These are phyloP conservation scores for Priceomyces carsonii DNA, from an alignment of 805 yeast genomes.

Conservation along the genomic window DNA sequence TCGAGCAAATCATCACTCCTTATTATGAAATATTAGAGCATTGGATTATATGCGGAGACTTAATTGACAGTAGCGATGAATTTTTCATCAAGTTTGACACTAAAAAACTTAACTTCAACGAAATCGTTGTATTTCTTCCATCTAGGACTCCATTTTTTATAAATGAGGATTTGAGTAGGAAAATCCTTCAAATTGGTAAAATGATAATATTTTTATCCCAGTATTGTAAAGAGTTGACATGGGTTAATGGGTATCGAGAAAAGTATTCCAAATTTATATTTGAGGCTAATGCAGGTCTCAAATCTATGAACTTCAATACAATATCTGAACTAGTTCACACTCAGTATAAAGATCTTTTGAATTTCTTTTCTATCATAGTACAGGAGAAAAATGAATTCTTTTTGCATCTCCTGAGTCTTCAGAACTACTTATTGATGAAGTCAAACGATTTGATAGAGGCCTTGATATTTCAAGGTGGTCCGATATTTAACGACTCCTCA, in stretches of 20 bases:
- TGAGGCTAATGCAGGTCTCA: slow-evolving; percentile 32
- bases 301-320: slow-evolving; percentile 32
- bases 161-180: slow-evolving; percentile 34
- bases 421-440: slow-evolving; percentile 66
- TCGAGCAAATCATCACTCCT: slow-evolving; percentile 51
- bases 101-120: slow-evolving; percentile 29
- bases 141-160: slow-evolving; percentile 51
- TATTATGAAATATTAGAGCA: slow-evolving; percentile 57
- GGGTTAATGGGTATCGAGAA: slow-evolving; percentile 51
- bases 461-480: slow-evolving; percentile 55
- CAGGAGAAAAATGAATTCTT: slow-evolving; percentile 49
- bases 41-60: slow-evolving; percentile 73
- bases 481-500: slow-evolving; percentile 60
- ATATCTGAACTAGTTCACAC: slow-evolving; percentile 33
- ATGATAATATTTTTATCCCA: slow-evolving; percentile 62
- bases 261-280: slow-evolving; percentile 32
- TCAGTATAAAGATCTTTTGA: slow-evolving; percentile 55
- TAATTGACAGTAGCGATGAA: slow-evolving; percentile 55
- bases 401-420: slow-evolving; percentile 60
- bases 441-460: slow-evolving; percentile 81
- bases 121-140: slow-evolving; percentile 30
- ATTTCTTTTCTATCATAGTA: slow-evolving; percentile 51
- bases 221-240: slow-evolving; percentile 66
- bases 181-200: slow-evolving; percentile 70
- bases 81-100: slow-evolving; percentile 55